Conservation (phyloP, 352 stramenopile genomes). For the Globisporangium nodosum region DNA sequence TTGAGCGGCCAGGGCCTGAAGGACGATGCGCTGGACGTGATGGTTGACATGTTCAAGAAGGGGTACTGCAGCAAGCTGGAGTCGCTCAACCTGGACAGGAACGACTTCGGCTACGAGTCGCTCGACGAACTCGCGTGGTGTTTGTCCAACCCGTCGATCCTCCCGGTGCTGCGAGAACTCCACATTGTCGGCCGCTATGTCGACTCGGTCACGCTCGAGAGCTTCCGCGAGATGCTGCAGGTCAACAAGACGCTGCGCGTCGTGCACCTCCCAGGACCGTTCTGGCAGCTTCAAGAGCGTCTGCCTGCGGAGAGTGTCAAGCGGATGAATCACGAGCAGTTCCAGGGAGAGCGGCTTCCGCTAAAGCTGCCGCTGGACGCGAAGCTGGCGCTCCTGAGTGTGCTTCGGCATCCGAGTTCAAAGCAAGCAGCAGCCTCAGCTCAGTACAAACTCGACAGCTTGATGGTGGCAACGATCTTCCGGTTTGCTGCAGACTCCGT, state of each 20-base stretch:
- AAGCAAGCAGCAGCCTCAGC: background rate
- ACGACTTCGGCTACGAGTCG: background rate
- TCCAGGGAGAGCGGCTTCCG: slow-evolving; percentile 1
- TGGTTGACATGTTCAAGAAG: background rate
- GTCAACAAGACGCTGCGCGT: slow-evolving; percentile 10
- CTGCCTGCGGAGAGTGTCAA: background rate
- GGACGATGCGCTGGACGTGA: background rate
- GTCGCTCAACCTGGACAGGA: slow-evolving; percentile 1
- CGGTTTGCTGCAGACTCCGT: slow-evolving; percentile 2
- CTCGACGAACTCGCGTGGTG: background rate
- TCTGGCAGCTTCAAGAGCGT: background rate
- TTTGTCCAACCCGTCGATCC: background rate
- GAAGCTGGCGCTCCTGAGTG: slow-evolving; percentile 8
- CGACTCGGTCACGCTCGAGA: background rate
- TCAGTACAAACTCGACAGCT: background rate
- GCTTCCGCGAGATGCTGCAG: background rate
- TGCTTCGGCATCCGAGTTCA: background rate
- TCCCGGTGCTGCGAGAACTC: slow-evolving; percentile 7
- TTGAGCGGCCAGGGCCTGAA: background rate
- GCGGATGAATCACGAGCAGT: background rate
- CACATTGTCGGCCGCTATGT: background rate
- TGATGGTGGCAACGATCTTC: slow-evolving; percentile 9
- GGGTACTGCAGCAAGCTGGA: background rate
- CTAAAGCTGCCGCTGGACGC: background rate
- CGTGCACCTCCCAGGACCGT: background rate